These are phyloP conservation scores for Ambispora gerdemannii DNA, from an alignment of 192 early-diverging fungal genomes.

Conservation along the genomic window DNA sequence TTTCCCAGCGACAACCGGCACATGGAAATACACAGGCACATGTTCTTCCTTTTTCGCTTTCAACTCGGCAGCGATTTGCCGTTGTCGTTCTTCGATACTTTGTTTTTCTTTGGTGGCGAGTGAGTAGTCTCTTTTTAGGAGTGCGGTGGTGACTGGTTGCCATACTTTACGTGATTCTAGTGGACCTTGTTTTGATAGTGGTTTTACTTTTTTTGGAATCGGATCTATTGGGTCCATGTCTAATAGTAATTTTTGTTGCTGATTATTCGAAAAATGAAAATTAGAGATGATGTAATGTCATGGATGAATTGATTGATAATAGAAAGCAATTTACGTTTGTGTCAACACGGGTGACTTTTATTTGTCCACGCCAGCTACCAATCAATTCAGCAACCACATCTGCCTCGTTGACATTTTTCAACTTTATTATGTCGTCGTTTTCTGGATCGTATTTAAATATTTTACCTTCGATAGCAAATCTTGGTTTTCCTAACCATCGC, in stretches of 20 bases:
- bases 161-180: conserved; percentile 64
- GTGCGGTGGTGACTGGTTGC: conserved; percentile 56
- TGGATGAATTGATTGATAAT: conserved; percentile 22
- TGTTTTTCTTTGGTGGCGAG: conserved; percentile 66
- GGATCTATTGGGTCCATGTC: conserved; percentile 50
- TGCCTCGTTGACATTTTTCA: conserved; percentile 56
- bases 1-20: conserved; percentile 41
- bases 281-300: too few relatives aligned
- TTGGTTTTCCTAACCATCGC: conserved; percentile 64
- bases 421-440: conserved; percentile 38
- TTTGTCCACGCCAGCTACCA: conserved; percentile 64
- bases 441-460: conserved; percentile 61
- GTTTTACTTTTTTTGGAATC: conserved; percentile 52
- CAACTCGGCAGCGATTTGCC: conserved; percentile 47
- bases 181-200: conserved; percentile 57
- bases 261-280: not conserved
- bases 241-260: conserved; percentile 43
- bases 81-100: conserved; percentile 64
- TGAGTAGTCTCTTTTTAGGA: conserved; percentile 53
- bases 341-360: conserved; percentile 37
- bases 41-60: conserved; percentile 49
- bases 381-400: conserved; percentile 55
- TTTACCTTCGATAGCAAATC: conserved; percentile 65
- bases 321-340: conserved; percentile 12
- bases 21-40: conserved; percentile 59